Evolutionary conservation across 331 rosid genomes (phyloP), one percentile per base, ranked within the genome.

Genomic region (Dryas integrifolia): DNA sequence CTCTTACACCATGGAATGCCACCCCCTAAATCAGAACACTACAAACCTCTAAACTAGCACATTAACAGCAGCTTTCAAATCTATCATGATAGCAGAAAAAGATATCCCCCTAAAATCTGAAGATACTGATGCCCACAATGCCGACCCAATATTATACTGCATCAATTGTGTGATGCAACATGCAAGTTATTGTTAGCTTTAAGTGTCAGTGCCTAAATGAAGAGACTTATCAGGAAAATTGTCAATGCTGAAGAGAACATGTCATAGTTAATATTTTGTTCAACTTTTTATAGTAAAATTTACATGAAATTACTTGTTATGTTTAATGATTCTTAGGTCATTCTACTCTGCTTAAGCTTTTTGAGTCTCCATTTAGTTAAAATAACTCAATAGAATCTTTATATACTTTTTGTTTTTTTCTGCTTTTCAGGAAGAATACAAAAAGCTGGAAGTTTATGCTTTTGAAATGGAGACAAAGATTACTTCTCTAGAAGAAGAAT

Each of bases 401-500:
- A 38, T 7, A 21, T 72, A 39, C 10, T 49, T 18, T 7, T 65
- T 30, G 9, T 47, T 62, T 68, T 18, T 48, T 24, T 61, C 44
- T 72, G 30, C 21, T 44, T 41, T 57, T 78, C 85, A 93, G 98
- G 98, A 93, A 78, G 97, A 89, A 76, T 73, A 85, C 83, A 86
- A 69, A 79, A 82, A 75, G 74, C 79, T 93, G 79, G 98, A 93
- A 77, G 88, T 85, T 59, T 69, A 79, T 58, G 84, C 83, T 58
- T 86, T 91, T 85, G 98, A 93, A 84, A 77, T 80, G 52, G 97
- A 88, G 80, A 63, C 97, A 47, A 83, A 74, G 73, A 77, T 91
- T 69, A 55, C 79, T 88, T 86, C 88, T 24, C 72, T 89, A 74
- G 91, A 89, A 83, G 89, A 87, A 72, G 84, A 86, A 76, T 66